phyloP scores from a whole-genome alignment of 345 rosid genomes.

The Murraya koenigii region DNA sequence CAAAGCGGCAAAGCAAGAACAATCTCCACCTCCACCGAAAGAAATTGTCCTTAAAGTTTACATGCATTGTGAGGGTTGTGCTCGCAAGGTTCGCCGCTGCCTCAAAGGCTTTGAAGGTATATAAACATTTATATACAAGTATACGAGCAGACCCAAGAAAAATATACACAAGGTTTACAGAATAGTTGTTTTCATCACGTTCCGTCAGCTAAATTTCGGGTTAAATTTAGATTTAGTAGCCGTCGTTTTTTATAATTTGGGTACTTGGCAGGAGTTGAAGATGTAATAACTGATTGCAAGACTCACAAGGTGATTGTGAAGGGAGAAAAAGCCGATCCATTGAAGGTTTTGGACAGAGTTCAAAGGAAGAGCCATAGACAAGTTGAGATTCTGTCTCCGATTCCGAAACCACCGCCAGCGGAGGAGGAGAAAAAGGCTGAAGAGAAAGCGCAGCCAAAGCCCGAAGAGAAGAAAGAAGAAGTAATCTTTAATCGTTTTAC shows the following conservation, averaged over 20 bases:
- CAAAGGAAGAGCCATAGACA: conserved; percentile 80
- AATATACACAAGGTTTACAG: no score
- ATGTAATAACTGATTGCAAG: conserved; percentile 79
- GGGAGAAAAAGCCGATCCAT: conserved; percentile 92
- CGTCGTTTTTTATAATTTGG: neutral
- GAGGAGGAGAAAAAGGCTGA: conserved; percentile 55
- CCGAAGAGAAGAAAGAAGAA: conserved; percentile 74
- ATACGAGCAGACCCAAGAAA: no score
- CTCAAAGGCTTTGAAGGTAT: conserved; percentile 86
- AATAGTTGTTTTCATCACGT: no score
- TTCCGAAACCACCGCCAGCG: conserved; percentile 65
- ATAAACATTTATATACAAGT: neutral
- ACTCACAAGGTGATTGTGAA: conserved; percentile 79
- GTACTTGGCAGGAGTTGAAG: conserved; percentile 65
- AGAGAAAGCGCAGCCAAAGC: conserved; percentile 51
- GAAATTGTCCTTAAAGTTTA: conserved; percentile 74
- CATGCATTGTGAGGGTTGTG: conserved; percentile 99
- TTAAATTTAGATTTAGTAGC: neutral
- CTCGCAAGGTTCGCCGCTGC: conserved; percentile 73
- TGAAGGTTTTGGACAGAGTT: conserved; percentile 72
- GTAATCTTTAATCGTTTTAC: conserved; percentile 25
- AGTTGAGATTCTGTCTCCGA: conserved; percentile 87
- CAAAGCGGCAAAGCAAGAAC: conserved; percentile 31
- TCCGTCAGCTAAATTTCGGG: no score
- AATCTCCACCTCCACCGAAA: conserved; percentile 62